phyloP scores from a whole-genome alignment of 1,139 yeast genomes.

The Lodderomyces orthopsilosis region DNA sequence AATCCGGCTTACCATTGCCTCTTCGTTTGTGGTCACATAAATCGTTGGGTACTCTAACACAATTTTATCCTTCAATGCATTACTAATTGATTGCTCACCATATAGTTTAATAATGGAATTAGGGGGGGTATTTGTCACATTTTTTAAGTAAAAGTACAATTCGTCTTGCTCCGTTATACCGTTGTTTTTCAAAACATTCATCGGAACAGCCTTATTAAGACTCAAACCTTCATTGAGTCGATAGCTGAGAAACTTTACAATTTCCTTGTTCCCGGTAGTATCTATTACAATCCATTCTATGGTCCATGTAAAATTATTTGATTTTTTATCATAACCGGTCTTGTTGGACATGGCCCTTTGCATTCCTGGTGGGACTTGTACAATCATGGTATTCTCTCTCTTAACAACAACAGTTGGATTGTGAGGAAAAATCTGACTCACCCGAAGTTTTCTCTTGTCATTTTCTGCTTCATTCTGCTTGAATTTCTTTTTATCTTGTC shows the following conservation, averaged over 20 bases:
- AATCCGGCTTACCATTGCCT: constrained; percentile 15
- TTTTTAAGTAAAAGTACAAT: constrained; percentile 33
- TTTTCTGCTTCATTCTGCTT: constrained; percentile 15
- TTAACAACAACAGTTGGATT: constrained; percentile 25
- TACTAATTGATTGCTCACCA: constrained; percentile 28
- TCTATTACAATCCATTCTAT: constrained; percentile 64
- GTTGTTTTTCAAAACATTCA: constrained; percentile 25
- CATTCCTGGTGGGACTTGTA: constrained; percentile 73
- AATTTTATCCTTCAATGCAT: constrained; percentile 50
- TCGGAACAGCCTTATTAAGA: constrained; percentile 41
- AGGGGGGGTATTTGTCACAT: constrained; percentile 23
- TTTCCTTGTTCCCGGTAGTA: constrained; percentile 17
- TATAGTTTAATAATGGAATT: constrained; percentile 25
- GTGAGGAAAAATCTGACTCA: constrained; percentile 23
- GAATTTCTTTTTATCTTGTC: constrained; percentile 12
- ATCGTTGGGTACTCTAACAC: constrained; percentile 81
- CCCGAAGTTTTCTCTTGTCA: constrained; percentile 27
- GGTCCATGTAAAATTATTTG: constrained; percentile 71
- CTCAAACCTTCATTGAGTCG: constrained; percentile 40
- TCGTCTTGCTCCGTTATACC: constrained; percentile 15
- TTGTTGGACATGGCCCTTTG: constrained; percentile 63
- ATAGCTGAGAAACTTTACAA: constrained; percentile 40
- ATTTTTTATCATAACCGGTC: constrained; percentile 69
- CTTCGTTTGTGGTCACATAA: constrained; percentile 33
- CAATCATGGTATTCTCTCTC: constrained; percentile 38